Percentiles rank a stretch among this genome's conserved stretches.
Evolutionary conservation across 2,329 filamentous ascomycete species (phyloP).

Genomic region (Talaromyces albobiverticillius): DNA sequence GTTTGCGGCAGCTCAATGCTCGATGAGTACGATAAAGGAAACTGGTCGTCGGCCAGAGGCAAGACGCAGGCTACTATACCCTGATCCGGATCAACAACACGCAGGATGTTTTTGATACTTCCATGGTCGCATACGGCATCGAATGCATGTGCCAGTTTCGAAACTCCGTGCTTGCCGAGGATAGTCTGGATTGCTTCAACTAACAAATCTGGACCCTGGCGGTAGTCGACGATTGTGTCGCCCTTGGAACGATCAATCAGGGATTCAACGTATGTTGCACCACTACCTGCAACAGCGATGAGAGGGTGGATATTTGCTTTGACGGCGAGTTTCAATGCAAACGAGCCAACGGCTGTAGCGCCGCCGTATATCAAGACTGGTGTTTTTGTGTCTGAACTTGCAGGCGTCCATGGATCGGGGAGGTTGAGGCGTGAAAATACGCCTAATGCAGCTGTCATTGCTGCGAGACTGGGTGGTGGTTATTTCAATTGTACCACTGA

Average conservation of each 20-base stretch:
- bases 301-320: constrained; percentile 59
- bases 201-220: constrained; percentile 53
- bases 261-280: constrained; percentile 49
- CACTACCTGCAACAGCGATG: constrained; percentile 58
- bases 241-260: constrained; percentile 55
- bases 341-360: constrained; percentile 57
- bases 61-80: background rate
- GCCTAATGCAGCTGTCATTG: constrained; percentile 53
- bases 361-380: constrained; percentile 50
- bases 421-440: constrained; percentile 49
- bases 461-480: constrained; percentile 37
- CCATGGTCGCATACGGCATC: constrained; percentile 59
- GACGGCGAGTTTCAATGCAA: constrained; percentile 55
- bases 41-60: constrained; percentile 26
- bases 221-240: constrained; percentile 61
- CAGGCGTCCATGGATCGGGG: constrained; percentile 49
- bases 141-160: constrained; percentile 51
- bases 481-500: no score
- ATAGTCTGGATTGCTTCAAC: constrained; percentile 43
- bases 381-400: constrained; percentile 26
- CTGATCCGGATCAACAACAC: constrained; percentile 39
- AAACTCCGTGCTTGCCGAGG: constrained; percentile 29
- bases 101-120: constrained; percentile 44
- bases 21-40: constrained; percentile 35
- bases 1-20: constrained; percentile 39